Evolutionary conservation across 169 alveolate genomes (phyloP).

Genomic region (Besnoitia besnoiti): DNA sequence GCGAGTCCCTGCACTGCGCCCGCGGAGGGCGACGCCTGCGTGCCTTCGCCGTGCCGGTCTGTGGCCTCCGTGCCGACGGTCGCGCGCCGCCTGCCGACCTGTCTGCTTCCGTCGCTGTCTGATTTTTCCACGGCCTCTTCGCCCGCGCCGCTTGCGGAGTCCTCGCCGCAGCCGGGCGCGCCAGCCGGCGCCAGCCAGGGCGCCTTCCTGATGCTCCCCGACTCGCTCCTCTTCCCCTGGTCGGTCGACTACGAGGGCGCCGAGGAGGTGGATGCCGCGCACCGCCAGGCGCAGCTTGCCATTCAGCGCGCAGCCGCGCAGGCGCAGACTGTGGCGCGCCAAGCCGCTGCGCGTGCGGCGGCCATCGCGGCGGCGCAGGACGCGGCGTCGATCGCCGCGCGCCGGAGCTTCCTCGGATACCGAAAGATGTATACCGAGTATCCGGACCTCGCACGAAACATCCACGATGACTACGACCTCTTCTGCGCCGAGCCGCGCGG

Average conservation of each 20-base stretch:
- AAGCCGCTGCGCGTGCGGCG: slow-evolving; percentile 51
- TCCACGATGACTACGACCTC: slow-evolving; percentile 52
- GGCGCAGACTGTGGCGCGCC: slow-evolving; percentile 53
- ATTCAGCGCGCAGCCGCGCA: slow-evolving; percentile 52
- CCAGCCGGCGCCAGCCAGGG: not conserved
- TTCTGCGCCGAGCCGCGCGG: too few species aligned
- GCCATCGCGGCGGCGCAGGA: slow-evolving; percentile 38
- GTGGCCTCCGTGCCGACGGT: too few species aligned
- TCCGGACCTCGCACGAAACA: slow-evolving; percentile 57
- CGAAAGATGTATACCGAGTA: slow-evolving; percentile 40
- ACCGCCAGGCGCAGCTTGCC: not conserved
- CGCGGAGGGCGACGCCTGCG: too few species aligned
- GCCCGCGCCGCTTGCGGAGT: not conserved
- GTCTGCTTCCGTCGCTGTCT: too few species aligned
- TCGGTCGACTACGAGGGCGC: not conserved
- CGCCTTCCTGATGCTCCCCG: too few species aligned
- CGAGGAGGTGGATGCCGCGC: not conserved
- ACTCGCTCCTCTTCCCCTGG: not conserved
- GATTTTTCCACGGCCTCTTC: too few species aligned
- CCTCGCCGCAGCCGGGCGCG: not conserved
- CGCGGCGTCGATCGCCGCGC: slow-evolving; percentile 21
- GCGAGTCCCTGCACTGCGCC: too few species aligned
- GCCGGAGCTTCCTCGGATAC: not conserved
- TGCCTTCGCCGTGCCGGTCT: too few species aligned
- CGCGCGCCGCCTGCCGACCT: too few species aligned